Conservation (phyloP, 2,329 filamentous ascomycete genomes). For the Aspergillus awamori region DNA sequence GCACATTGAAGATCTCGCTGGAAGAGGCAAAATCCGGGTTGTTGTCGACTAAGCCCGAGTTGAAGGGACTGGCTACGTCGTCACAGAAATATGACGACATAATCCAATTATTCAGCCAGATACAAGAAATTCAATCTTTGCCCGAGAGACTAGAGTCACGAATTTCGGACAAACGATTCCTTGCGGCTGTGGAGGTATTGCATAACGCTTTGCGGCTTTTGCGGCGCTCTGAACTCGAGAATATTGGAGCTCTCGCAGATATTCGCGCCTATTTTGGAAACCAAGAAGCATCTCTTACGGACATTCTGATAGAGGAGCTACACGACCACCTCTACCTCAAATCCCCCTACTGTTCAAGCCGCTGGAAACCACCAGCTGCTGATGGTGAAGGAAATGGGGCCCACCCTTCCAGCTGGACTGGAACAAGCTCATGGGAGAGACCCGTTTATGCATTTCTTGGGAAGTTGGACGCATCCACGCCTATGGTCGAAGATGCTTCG, state of each 20-base stretch:
- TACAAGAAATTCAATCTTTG: constrained; percentile 85
- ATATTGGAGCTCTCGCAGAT: constrained; percentile 85
- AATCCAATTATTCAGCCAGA: constrained; percentile 76
- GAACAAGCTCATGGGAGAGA: constrained; percentile 53
- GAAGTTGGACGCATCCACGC: constrained; percentile 55
- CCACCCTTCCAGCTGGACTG: constrained; percentile 29
- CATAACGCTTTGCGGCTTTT: constrained; percentile 84
- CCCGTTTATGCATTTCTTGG: constrained; percentile 61
- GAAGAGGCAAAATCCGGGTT: constrained; percentile 78
- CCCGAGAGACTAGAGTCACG: constrained; percentile 91
- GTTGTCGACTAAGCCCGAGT: constrained; percentile 81
- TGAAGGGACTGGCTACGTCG: constrained; percentile 83
- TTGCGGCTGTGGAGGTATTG: constrained; percentile 88
- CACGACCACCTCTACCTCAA: constrained; percentile 98
- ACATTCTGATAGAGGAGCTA: constrained; percentile 94
- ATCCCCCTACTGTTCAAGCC: constrained; percentile 93
- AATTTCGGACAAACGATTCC: constrained; percentile 93
- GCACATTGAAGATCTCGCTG: constrained; percentile 80
- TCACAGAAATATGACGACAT: constrained; percentile 91
- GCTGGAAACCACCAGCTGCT: constrained; percentile 76
- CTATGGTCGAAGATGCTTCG: constrained; percentile 80
- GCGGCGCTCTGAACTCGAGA: constrained; percentile 83
- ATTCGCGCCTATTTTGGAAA: constrained; percentile 86
- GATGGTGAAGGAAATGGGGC: constrained; percentile 37
- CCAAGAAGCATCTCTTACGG: constrained; percentile 87